phyloP scores from a whole-genome alignment of 2,329 filamentous ascomycete species.

The Cladophialophora psammophila region DNA sequence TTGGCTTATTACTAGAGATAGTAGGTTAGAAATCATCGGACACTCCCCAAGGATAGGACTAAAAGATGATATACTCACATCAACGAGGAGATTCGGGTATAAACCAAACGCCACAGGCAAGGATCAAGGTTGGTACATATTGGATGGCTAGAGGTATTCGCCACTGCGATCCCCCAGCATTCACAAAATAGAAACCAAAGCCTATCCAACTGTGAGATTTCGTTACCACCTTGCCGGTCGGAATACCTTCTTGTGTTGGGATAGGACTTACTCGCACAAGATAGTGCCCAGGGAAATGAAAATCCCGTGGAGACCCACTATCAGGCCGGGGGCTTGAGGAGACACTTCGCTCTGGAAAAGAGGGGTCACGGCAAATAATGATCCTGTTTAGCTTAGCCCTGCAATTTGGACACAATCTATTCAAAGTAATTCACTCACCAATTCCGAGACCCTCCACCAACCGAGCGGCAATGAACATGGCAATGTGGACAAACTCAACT shows the following conservation, averaged over 20 bases:
- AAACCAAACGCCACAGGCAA: constrained; percentile 73
- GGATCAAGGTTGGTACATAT: constrained; percentile 68
- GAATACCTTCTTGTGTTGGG: not conserved
- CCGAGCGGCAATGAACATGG: constrained; percentile 46
- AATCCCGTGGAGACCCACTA: constrained; percentile 42
- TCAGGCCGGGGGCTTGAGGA: constrained; percentile 41
- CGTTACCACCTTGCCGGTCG: not conserved
- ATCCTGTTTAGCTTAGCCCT: constrained; percentile 16
- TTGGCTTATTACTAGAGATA: too few relatives aligned
- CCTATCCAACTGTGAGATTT: constrained; percentile 41
- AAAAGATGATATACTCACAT: constrained; percentile 44
- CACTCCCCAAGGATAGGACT: too few relatives aligned
- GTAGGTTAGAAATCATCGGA: too few relatives aligned
- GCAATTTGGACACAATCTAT: not conserved
- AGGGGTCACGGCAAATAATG: constrained; percentile 19
- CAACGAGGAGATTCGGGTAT: constrained; percentile 82
- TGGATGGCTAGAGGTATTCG: constrained; percentile 76
- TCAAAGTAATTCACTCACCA: constrained; percentile 38
- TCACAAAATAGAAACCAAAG: constrained; percentile 40
- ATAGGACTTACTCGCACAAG: constrained; percentile 14
- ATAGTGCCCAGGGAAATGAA: constrained; percentile 36
- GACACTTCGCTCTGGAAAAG: constrained; percentile 43
- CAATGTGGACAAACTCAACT: constrained; percentile 41
- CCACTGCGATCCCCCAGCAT: constrained; percentile 58
- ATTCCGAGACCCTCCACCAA: constrained; percentile 50